Percentiles rank a stretch among this genome's conserved stretches.
Conservation (phyloP, 768 basidiomycete genomes). For the Hygrocybe coccinea region DNA sequence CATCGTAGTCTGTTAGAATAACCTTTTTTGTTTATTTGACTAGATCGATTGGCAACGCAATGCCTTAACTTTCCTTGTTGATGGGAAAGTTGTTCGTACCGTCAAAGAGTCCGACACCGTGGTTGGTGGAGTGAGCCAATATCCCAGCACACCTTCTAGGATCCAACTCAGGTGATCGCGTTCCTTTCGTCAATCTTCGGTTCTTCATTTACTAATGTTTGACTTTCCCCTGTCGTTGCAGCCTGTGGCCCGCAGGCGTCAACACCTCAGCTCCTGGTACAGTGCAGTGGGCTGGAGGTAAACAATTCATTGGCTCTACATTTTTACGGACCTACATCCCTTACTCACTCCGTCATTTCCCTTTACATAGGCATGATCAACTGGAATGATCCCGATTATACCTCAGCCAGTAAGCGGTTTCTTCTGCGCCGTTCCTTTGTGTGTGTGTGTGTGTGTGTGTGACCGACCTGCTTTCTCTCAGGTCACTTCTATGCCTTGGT, state of each 20-base stretch:
- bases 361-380: constrained; percentile 75
- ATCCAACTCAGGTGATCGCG: constrained; percentile 67
- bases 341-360: no score
- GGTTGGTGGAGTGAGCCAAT: constrained; percentile 54
- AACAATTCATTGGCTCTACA: constrained; percentile 3
- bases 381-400: constrained; percentile 76
- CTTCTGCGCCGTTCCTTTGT: no score
- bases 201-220: not conserved
- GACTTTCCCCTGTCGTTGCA: constrained; percentile 18
- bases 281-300: constrained; percentile 71
- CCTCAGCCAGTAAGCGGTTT: constrained; percentile 45
- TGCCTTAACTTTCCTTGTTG: constrained; percentile 59
- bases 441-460: no score
- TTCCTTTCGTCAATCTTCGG: not conserved
- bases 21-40: not conserved
- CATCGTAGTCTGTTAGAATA: not conserved
- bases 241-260: constrained; percentile 83
- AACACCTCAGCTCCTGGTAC: constrained; percentile 57
- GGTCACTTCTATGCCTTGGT: constrained; percentile 70
- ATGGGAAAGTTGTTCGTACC: constrained; percentile 67
- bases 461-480: constrained; percentile 11
- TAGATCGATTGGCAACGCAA: constrained; percentile 82
- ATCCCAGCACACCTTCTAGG: constrained; percentile 74
- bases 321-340: not conserved
- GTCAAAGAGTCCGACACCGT: constrained; percentile 56